These are phyloP conservation scores for Viridothelium virens DNA, from an alignment of 495 filamentous ascomycete genomes.

Conservation along the genomic window DNA sequence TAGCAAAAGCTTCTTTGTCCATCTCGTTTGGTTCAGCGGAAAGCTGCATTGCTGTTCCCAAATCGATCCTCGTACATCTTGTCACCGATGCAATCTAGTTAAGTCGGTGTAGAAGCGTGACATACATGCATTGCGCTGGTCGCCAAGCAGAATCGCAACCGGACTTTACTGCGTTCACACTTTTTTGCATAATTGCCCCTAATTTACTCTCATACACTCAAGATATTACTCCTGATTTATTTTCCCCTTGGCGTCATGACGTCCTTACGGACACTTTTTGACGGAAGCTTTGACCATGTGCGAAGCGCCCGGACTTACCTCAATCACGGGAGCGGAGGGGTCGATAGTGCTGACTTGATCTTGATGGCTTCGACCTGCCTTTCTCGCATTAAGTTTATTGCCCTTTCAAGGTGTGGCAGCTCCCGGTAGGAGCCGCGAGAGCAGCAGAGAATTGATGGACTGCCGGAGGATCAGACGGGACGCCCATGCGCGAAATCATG, in stretches of 20 bases:
- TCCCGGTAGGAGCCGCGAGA: not conserved
- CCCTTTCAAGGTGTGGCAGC: not conserved
- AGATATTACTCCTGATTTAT: no score
- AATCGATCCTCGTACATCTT: not conserved
- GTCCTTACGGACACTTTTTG: no score
- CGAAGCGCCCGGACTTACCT: not conserved
- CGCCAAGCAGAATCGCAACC: not conserved
- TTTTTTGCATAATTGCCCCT: not conserved
- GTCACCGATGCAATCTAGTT: conserved; percentile 3
- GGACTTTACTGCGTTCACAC: not conserved
- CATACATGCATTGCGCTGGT: not conserved
- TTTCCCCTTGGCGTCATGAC: no score
- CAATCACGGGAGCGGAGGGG: not conserved
- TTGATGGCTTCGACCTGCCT: not conserved
- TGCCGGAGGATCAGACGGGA: not conserved
- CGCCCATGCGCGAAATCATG: not conserved
- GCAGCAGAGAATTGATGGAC: not conserved
- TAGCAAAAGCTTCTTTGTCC: not conserved
- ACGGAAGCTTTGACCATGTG: no score
- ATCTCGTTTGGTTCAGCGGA: conserved; percentile 3
- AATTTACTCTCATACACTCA: not conserved
- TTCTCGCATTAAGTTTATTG: conserved; percentile 6
- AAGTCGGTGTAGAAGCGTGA: conserved; percentile 2
- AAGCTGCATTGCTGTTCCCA: conserved; percentile 7
- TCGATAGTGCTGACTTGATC: not conserved